Evolutionary conservation across 73 alveolate species (phyloP), one percentile per base, ranked within the genome.

Genomic region (Paramecium bursaria): DNA sequence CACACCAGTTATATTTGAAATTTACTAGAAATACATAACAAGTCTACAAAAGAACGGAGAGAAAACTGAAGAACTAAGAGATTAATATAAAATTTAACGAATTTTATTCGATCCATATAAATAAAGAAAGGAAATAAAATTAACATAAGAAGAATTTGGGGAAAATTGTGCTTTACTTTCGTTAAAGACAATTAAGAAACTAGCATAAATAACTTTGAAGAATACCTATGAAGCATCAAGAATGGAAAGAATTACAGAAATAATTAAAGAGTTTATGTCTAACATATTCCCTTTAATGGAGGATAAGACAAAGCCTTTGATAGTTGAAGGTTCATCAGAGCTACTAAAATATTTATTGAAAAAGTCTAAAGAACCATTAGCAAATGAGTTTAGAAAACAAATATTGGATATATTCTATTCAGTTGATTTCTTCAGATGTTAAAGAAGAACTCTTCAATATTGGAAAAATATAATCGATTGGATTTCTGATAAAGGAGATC

Each of bases 381-480:
- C 89, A 13, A 49, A 79, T 53, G 67, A 49, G n/a, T 50, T 79
- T 14, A 31, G 27, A 39, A 54, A 54, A 21, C 50, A 79, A 31
- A 79, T 79, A 11, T 17, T 55, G 3, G 77, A 79, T 23, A 14
- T 79, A 0, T 79, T 79, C 57, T 14, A 33, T 21, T 26, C n/a
- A 52, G 23, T 53, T 44, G 89, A 79, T 5, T 79, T 79, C 74
- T 79, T 79, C 31, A 79, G 46, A n/a, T 79, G 89, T 33, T 44
- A 67, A 30, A 54, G 54, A 11, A 35, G 76, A 54, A 53, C 73
- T 27, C 33, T 79, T n/a, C 51, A 73, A 54, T 50, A 48, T 57
- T 79, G 89, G 89, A 79, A 67, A 19, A 82, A 79, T 30, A 79
- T 79, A 1, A 79, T 79, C 5, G 85, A 79, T 46, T 39, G 61